Evolutionary conservation across 768 basidiomycete species (phyloP).

Genomic region (Xerocomellus intermedius): DNA sequence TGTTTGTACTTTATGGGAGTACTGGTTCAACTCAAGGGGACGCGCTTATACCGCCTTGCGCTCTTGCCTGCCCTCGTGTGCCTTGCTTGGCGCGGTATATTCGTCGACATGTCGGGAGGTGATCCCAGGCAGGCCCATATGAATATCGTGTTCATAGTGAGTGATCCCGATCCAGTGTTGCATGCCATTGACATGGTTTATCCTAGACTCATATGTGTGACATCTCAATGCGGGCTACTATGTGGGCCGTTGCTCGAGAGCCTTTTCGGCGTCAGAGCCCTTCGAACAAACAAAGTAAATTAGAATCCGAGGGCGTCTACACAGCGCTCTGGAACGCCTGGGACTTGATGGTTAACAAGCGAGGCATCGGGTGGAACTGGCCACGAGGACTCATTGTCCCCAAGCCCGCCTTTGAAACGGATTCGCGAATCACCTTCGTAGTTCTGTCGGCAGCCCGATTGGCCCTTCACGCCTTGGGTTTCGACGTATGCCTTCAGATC

Average conservation of each 20-base stretch:
- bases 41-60: constrained; percentile 40
- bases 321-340: constrained; percentile 23
- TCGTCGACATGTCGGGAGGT: constrained; percentile 23
- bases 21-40: constrained; percentile 49
- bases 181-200: neutral
- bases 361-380: constrained; percentile 32
- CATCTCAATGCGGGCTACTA: constrained; percentile 8
- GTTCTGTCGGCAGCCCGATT: neutral
- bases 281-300: neutral
- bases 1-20: constrained; percentile 51
- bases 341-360: constrained; percentile 21
- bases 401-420: constrained; percentile 3
- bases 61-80: constrained; percentile 48
- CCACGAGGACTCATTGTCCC: constrained; percentile 14
- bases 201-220: constrained; percentile 11
- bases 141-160: constrained; percentile 18
- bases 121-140: constrained; percentile 1
- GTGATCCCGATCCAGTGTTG: neutral
- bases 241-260: constrained; percentile 18
- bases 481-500: constrained; percentile 9
- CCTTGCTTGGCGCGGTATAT: constrained; percentile 39
- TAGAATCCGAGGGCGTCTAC: neutral
- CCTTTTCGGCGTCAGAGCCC: constrained; percentile 8
- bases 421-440: constrained; percentile 14
- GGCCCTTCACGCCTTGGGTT: constrained; percentile 7